These are phyloP conservation scores for Wallacemonas sp. DNA, from an alignment of 208 protist species.

Conservation along the genomic window DNA sequence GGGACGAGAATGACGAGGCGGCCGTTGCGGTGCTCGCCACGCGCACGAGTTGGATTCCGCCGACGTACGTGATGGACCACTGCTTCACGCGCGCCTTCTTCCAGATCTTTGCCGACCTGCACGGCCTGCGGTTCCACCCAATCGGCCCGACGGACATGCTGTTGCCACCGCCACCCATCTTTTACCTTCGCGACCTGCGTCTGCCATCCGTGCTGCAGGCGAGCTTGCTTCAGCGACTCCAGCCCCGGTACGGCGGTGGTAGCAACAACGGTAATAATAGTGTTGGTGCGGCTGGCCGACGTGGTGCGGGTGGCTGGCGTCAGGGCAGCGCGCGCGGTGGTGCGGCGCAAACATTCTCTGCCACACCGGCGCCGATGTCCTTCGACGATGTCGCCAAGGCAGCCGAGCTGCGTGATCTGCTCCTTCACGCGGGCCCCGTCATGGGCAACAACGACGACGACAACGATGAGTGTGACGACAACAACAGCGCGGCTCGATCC, in stretches of 20 bases:
- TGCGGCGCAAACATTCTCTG: too few species aligned
- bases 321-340: not conserved
- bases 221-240: not conserved
- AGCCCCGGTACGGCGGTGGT: not conserved
- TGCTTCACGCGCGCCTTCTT: conserved; percentile 47
- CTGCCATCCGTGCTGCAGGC: conserved; percentile 3
- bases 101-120: conserved; percentile 33
- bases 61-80: conserved; percentile 38
- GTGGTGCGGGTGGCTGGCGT: not conserved
- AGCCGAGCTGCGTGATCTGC: conserved; percentile 5
- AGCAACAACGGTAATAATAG: not conserved
- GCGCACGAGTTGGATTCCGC: conserved; percentile 48
- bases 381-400: conserved; percentile 13
- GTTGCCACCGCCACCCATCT: conserved; percentile 48
- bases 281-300: conserved; percentile 21
- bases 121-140: conserved; percentile 45
- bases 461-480: too few species aligned
- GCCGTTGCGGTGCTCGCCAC: conserved; percentile 29
- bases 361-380: not conserved
- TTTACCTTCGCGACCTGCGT: conserved; percentile 3
- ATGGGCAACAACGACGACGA: not conserved
- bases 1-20: conserved; percentile 19
- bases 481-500: not conserved
- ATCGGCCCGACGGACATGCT: not conserved
- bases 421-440: not conserved